Conservation (phyloP, 371 early-diverging fungal species). For the Basidiobolus meristosporus region DNA sequence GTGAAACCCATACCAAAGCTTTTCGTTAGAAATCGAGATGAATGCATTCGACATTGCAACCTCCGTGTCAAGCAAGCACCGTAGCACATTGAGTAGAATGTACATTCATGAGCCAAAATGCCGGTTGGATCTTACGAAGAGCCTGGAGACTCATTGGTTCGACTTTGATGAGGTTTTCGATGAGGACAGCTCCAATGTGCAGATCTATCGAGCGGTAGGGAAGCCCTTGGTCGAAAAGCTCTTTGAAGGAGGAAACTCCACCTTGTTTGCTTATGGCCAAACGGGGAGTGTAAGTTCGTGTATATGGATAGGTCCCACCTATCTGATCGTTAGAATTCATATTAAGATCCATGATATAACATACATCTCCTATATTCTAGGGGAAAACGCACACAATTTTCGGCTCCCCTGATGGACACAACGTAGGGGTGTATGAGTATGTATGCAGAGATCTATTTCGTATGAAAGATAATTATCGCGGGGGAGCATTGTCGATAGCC, state of each 20-base stretch:
- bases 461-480: neutral
- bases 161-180: neutral
- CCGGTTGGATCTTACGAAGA: neutral
- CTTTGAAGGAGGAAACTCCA: neutral
- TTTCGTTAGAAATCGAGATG: too few relatives aligned
- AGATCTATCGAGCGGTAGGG: neutral
- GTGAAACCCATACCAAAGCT: too few relatives aligned
- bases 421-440: neutral
- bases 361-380: neutral
- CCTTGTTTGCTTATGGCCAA: neutral
- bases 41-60: too few relatives aligned
- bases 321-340: neutral
- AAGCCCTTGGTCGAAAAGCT: neutral
- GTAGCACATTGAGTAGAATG: too few relatives aligned
- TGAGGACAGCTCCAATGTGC: neutral
- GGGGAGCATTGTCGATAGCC: neutral
- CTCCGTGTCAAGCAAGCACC: too few relatives aligned
- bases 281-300: conserved; percentile 1
- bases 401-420: neutral
- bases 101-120: neutral
- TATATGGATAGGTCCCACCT: too few relatives aligned
- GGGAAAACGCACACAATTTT: neutral
- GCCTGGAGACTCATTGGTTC: neutral
- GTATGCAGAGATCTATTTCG: neutral
- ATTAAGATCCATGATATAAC: neutral